Evolutionary conservation across 2,329 filamentous ascomycete species (phyloP), one percentile per base, ranked within the genome.

Genomic region (Escovopsis sp.): DNA sequence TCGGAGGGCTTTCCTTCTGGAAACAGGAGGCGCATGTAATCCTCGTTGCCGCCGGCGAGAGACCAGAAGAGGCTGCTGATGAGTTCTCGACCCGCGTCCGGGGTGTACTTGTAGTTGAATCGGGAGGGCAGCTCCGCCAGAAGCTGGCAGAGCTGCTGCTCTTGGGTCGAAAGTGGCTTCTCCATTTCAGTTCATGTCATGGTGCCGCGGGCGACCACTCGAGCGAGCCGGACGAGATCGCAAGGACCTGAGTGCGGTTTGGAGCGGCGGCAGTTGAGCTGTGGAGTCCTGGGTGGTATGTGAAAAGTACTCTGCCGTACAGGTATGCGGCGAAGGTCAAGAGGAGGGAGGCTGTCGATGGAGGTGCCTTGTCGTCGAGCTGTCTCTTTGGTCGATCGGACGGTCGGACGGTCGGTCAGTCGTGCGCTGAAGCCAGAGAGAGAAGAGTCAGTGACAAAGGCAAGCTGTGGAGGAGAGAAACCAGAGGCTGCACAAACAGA

Each of bases 61-160:
- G 84, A 93, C 66, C 78, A 83, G 64, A 96, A 98, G 42, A 98
- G 80, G 43, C 77, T 78, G 54, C 78, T 71, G 43, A 93, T 66
- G 29, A 98, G 78, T 47, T 84, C 75, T 45, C 73, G 72, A 48
- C 76, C 72, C 41, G 88, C 86, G 37, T 75, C 66, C 41, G 79
- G 70, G 35, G 72, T 79, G 63, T 88, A 98, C 47, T 82, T 80
- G 63, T 85, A 84, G 49, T 73, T 68, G 67, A 84, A 79, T 50
- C 74, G 70, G 50, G 69, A 68, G 43, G 91, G 88, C 55, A 93
- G 76, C 55, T 81, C 75, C 58, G 83, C 76, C 55, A 98, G 74
- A 55, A 84, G 78, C 59, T 83, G 76, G 60, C 84, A 88, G 63
- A 96, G 83, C 68, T 82, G 79, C 64, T 74, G 79, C 71, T 94